Evolutionary conservation across 305 asterid genomes (phyloP).

Genomic region (Fraxinus baroniana): DNA sequence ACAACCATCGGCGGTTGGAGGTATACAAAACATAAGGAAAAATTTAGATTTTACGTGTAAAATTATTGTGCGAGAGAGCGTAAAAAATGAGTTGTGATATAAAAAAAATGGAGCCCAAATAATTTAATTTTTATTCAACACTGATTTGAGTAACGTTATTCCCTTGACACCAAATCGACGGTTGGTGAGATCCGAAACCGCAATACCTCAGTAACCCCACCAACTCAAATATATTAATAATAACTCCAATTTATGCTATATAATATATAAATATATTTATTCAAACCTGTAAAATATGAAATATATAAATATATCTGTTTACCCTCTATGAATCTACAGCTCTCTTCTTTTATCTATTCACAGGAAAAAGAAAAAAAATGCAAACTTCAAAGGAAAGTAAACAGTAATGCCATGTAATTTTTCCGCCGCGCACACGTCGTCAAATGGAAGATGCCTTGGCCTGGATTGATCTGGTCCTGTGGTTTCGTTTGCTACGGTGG

Average conservation of each 20-base stretch:
- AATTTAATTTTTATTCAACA: too few species aligned
- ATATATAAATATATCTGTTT: conserved; percentile 22
- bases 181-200: conserved; percentile 13
- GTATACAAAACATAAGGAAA: too few species aligned
- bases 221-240: background rate
- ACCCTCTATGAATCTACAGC: conserved; percentile 9
- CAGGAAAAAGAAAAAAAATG: conserved; percentile 26
- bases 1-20: too few species aligned
- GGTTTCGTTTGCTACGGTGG: conserved; percentile 55
- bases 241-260: background rate
- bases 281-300: conserved; percentile 24
- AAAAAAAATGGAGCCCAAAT: too few species aligned
- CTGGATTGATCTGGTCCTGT: conserved; percentile 29
- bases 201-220: conserved; percentile 1
- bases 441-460: conserved; percentile 37
- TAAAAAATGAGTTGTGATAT: too few species aligned
- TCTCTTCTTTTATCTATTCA: conserved; percentile 41
- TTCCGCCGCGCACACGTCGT: background rate
- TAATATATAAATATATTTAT: conserved; percentile 17
- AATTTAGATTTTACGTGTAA: too few species aligned
- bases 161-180: background rate
- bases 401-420: background rate
- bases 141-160: background rate
- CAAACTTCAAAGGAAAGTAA: background rate
- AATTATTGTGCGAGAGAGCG: too few species aligned